Conservation (phyloP, 768 basidiomycete species). For the Leccinum subgranulosum region DNA sequence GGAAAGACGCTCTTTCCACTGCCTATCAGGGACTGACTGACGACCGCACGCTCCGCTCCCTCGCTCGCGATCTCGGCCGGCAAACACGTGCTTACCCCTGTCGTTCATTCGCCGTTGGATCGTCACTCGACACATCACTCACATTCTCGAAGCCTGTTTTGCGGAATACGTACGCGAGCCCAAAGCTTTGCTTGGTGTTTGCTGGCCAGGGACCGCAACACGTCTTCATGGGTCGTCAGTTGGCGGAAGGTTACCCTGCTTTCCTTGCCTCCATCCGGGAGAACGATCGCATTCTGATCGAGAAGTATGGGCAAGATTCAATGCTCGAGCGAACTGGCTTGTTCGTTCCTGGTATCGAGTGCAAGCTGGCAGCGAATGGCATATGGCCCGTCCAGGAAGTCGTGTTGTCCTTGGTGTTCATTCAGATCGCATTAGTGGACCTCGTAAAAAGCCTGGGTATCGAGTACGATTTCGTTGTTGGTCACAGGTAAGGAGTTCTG, state of each 20-base stretch:
- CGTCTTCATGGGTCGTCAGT: constrained; percentile 35
- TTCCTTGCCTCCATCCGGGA: constrained; percentile 30
- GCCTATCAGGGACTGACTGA: constrained; percentile 19
- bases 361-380: constrained; percentile 22
- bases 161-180: constrained; percentile 18
- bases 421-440: constrained; percentile 33
- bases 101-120: constrained; percentile 25
- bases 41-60: constrained; percentile 23
- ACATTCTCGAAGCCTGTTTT: constrained; percentile 31
- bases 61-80: constrained; percentile 27
- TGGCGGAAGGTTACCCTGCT: constrained; percentile 29
- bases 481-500: constrained; percentile 27
- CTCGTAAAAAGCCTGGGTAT: constrained; percentile 32
- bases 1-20: constrained; percentile 20
- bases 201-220: constrained; percentile 37
- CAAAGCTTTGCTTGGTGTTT: constrained; percentile 35
- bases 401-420: constrained; percentile 32
- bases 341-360: constrained; percentile 27
- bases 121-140: constrained; percentile 18
- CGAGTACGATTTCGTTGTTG: constrained; percentile 32
- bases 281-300: constrained; percentile 32
- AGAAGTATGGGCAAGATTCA: constrained; percentile 25
- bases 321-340: constrained; percentile 34
- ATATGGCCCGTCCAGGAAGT: constrained; percentile 34
- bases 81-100: constrained; percentile 30